These are phyloP conservation scores for Colletotrichum zoysiae DNA, from an alignment of 2,329 filamentous ascomycete genomes.

Conservation along the genomic window DNA sequence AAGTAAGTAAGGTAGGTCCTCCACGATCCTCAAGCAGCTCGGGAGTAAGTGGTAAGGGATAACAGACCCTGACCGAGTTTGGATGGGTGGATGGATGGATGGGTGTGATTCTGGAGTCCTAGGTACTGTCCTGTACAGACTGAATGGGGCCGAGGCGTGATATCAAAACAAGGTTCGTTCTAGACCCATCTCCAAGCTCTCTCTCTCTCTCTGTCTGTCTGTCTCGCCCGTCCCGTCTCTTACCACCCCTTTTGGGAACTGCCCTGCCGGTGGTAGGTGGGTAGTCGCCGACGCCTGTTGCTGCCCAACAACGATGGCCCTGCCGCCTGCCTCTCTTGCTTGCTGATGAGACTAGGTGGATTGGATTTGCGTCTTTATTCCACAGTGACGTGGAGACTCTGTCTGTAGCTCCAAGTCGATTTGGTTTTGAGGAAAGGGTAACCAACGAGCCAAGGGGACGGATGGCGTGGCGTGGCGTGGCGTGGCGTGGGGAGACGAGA, in stretches of 20 bases:
- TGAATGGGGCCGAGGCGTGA: conserved; percentile 16
- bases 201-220: too few species aligned
- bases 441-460: background rate
- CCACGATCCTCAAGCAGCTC: background rate
- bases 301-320: conserved; percentile 9
- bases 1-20: too few species aligned
- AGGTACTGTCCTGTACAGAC: background rate
- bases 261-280: background rate
- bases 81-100: too few species aligned
- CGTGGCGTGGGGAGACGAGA: conserved; percentile 1
- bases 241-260: background rate
- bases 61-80: too few species aligned
- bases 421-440: background rate
- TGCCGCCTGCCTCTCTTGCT: background rate
- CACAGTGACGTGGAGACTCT: conserved; percentile 16
- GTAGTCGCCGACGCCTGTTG: background rate
- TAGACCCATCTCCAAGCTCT: background rate
- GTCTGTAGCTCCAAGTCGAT: background rate
- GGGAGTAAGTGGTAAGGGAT: background rate
- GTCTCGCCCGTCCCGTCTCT: too few species aligned
- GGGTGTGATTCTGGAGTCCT: too few species aligned
- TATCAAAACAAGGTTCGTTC: conserved; percentile 32
- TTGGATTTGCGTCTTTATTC: background rate
- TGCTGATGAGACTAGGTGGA: background rate
- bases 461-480: background rate